Base-by-base conservation (phyloP, 768 basidiomycete genomes). In the Hygrophoropsis aurantiaca region DNA sequence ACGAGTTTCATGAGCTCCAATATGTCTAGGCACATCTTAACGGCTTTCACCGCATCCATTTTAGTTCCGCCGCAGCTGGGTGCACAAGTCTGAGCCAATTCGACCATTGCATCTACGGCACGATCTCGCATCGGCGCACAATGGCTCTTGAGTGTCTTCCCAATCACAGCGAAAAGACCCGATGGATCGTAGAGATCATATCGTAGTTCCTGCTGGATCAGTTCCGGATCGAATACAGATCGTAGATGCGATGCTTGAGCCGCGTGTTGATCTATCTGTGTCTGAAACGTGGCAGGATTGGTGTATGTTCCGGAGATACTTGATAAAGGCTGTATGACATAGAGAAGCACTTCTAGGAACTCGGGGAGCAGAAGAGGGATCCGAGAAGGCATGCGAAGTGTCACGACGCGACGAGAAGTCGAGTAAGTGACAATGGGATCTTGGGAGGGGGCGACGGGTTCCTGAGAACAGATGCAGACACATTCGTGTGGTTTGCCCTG, bases 1-100 rank as follows among this genome's bases (percentile, higher is more conserved):
- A 90, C 93, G 59, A 97, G 76, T 75, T 94, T 94, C 94, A 97
- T 95, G 50, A 94, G 78, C 70, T 95, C 94, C 32, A 94, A 73
- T 52, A 95, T 84, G 61, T 94, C 92, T 63, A 94, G 81, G 70
- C 90, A 91, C 77, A 85, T 76, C 51, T 86, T 74, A 49, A 94
- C 76, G 7, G 90, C 89, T 47, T 72, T 76, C 39, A 91, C 81
- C 8, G 86, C 84, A 53, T 85, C 82, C 46, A 74, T 70, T 49
- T 79, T 80, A 54, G 68, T 77, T 13, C 81, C 82, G 24, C 66
- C 66, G 35, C 74, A 78, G 2, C 78, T 78, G 5, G 78, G 77
- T 9, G 77, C 73, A 63, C 82, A 80, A 23, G 74, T 65, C 47
- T 75, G 73, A 3, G 90, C 90, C 10, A 80, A 74, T 44, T 74